Evolutionary conservation across 179 eudicot genomes (phyloP).

Genomic region (Beta corolliflora): DNA sequence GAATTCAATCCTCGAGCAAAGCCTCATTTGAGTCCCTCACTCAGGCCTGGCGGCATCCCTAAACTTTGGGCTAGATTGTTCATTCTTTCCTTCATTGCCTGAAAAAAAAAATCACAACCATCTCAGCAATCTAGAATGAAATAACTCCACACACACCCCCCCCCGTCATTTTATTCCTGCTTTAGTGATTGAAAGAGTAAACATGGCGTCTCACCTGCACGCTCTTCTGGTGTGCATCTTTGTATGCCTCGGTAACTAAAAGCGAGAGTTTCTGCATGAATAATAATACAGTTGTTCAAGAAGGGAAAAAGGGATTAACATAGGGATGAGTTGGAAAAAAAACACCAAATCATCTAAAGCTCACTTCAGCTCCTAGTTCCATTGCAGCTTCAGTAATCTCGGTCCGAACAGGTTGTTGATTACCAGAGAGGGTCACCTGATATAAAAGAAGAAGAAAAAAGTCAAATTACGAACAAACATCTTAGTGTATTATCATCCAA

Average conservation of each 20-base stretch:
- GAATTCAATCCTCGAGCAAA: not conserved
- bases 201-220: constrained; percentile 53
- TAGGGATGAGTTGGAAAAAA: not conserved
- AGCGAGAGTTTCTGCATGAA: constrained; percentile 70
- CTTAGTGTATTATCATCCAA: not conserved
- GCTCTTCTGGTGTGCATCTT: constrained; percentile 94
- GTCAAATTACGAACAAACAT: not conserved
- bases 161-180: not conserved
- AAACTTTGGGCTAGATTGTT: constrained; percentile 84
- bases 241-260: constrained; percentile 85
- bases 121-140: constrained; percentile 6
- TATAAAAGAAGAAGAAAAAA: not conserved
- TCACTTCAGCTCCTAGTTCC: constrained; percentile 88
- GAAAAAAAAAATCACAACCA: not conserved
- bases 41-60: constrained; percentile 69
- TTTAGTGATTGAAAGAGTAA: not conserved
- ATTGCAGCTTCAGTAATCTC: constrained; percentile 97
- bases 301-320: not conserved
- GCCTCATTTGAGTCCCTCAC: not conserved
- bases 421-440: constrained; percentile 90
- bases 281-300: constrained; percentile 7
- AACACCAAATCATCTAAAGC: constrained; percentile 10
- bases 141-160: too few species aligned
- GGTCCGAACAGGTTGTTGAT: constrained; percentile 88
- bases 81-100: constrained; percentile 97